Base-by-base conservation (phyloP, 768 basidiomycete species). In the Macrocybe gigantea region DNA sequence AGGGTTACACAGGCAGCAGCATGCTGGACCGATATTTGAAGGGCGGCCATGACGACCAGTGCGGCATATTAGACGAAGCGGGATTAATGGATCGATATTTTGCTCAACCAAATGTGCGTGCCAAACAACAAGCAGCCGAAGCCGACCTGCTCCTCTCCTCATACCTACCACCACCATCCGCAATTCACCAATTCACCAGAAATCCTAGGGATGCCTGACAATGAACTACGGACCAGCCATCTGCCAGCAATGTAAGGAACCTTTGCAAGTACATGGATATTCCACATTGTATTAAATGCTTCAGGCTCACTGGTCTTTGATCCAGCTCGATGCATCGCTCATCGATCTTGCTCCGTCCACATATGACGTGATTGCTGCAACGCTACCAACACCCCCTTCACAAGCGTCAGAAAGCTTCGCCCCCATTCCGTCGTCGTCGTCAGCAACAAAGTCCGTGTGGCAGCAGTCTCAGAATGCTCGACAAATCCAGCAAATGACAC, bases 211-310 rank as follows among this genome's bases (percentile, higher is more conserved):
- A 22, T 22, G 22, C 39, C 42, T 34, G 42, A 65, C 50, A 49
- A 78, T 75, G 74, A 77, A 68, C 52, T 64, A 64, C 48, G 70
- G 67, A 40, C 64, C 59, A 38, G 59, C 72, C 33, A 74, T 86
- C 42, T 93, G 90, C 58, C 89, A 92, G 60, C 90, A 93, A 67
- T 93, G 90, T 74, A 92, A 91, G 67, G 88, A 94, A 60, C 90
- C 89, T 5, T 69, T 96, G 33, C 85, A 92, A 78, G 87, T 87
- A 63, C 50, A 53, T 65, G 44, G 40, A 38, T 46, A 35, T 13
- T 39, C 3, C 13, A 49, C 13, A 36, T 39, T 39, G 41, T 37
- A 32, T 11, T 38, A 37, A 10, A 38, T 32, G 51, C 33, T 41
- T 41, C 30, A 52, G 22, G 22, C 8, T 22, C 29, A 34, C 31